phyloP scores from a whole-genome alignment of 2,329 filamentous ascomycete species.

The Arthrinium phaeospermum region DNA sequence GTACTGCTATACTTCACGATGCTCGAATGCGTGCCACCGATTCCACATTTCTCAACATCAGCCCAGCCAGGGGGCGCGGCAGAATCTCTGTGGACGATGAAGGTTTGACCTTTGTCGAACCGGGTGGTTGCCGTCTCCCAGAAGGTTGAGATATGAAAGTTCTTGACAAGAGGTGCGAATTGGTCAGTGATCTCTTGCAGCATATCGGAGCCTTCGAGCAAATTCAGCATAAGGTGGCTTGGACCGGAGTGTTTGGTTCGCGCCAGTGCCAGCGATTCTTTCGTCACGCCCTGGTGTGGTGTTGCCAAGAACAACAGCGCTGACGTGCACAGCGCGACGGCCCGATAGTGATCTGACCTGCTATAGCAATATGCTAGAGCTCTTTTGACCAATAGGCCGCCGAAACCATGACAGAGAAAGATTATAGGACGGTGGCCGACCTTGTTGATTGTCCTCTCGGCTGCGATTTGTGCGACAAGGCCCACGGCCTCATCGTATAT shows the following conservation, averaged over 20 bases:
- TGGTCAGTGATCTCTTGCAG: neutral
- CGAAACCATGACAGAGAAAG: slow-evolving; percentile 24
- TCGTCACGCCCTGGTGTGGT: slow-evolving; percentile 23
- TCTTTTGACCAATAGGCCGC: slow-evolving; percentile 24
- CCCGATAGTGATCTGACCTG: slow-evolving; percentile 23
- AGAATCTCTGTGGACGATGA: neutral
- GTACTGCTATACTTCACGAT: neutral
- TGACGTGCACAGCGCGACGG: slow-evolving; percentile 22
- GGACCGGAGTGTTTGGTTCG: neutral
- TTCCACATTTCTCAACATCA: neutral
- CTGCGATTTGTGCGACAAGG: slow-evolving; percentile 17
- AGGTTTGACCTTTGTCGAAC: neutral
- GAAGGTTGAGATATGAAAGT: neutral
- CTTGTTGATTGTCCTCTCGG: slow-evolving; percentile 14
- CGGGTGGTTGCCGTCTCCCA: neutral
- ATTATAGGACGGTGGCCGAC: neutral
- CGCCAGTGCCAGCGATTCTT: slow-evolving; percentile 18
- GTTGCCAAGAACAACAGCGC: slow-evolving; percentile 24
- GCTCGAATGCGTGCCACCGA: neutral
- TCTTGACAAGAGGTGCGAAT: neutral
- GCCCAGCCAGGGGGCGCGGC: neutral
- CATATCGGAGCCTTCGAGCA: neutral
- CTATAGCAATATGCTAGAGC: slow-evolving; percentile 23
- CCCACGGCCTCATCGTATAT: slow-evolving; percentile 24
- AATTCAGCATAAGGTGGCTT: neutral